These are phyloP conservation scores for Lentinula boryana DNA, from an alignment of 768 basidiomycete species.

Conservation along the genomic window DNA sequence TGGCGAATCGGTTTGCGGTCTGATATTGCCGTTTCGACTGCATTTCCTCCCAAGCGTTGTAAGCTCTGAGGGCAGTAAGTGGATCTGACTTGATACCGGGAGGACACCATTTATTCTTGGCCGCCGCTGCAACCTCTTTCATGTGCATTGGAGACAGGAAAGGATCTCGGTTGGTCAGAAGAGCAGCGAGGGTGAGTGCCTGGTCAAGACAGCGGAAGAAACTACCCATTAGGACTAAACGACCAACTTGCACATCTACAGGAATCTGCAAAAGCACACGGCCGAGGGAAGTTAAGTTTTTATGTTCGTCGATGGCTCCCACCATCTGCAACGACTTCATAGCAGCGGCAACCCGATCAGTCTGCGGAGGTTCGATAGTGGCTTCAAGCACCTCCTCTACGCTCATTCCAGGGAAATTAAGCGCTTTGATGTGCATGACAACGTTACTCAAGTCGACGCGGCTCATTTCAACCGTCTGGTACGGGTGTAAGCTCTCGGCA, in stretches of 20 bases:
- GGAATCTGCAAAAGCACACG: slow-evolving; percentile 85
- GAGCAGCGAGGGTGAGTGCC: slow-evolving; percentile 85
- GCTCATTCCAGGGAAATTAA: slow-evolving; percentile 79
- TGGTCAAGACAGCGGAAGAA: slow-evolving; percentile 92
- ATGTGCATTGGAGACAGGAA: slow-evolving; percentile 80
- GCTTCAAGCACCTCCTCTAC: slow-evolving; percentile 83
- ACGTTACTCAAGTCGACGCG: slow-evolving; percentile 84
- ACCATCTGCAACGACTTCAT: slow-evolving; percentile 77
- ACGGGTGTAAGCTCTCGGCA: slow-evolving; percentile 56
- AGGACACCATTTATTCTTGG: slow-evolving; percentile 76
- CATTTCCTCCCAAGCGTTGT: slow-evolving; percentile 73
- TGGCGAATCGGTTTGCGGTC: slow-evolving; percentile 69
- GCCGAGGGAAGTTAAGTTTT: slow-evolving; percentile 82
- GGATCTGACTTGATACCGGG: slow-evolving; percentile 80
- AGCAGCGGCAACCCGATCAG: slow-evolving; percentile 70
- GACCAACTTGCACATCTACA: slow-evolving; percentile 85
- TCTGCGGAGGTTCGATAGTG: slow-evolving; percentile 84
- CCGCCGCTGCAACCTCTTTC: slow-evolving; percentile 61
- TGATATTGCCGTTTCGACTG: slow-evolving; percentile 61
- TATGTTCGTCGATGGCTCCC: slow-evolving; percentile 73
- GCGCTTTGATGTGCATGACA: slow-evolving; percentile 94
- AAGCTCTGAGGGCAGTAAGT: slow-evolving; percentile 74
- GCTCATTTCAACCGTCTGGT: slow-evolving; percentile 95
- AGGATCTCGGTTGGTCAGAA: slow-evolving; percentile 85
- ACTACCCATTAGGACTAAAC: slow-evolving; percentile 82